Conservation (phyloP, 371 early-diverging fungal genomes). For the Mycotypha africana region DNA sequence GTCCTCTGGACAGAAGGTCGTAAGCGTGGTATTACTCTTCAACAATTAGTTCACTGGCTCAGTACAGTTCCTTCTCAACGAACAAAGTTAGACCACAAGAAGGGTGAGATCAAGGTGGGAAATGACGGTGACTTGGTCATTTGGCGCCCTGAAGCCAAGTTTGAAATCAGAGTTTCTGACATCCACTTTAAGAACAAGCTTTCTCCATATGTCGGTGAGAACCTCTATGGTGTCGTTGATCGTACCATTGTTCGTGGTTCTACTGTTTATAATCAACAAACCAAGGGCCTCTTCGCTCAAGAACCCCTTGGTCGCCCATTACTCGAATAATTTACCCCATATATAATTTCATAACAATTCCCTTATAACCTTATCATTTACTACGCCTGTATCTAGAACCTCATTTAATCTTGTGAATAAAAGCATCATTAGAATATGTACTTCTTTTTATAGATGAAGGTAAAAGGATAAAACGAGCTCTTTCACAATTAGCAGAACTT, state of each 20-base stretch:
- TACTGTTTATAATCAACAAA: conserved; percentile 43
- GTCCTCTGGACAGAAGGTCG: conserved; percentile 79
- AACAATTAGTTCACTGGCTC: conserved; percentile 62
- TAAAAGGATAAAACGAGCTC: no score
- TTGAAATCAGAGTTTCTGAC: conserved; percentile 45
- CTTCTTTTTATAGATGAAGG: no score
- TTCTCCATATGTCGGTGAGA: conserved; percentile 67
- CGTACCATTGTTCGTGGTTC: conserved; percentile 73
- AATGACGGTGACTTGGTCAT: conserved; percentile 74
- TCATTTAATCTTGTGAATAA: no score
- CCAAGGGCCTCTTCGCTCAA: conserved; percentile 3
- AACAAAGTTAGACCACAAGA: conserved; percentile 54
- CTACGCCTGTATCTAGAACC: no score
- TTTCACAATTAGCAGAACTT: no score
- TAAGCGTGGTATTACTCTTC: conserved; percentile 55
- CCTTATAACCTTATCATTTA: no score
- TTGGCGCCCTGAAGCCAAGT: conserved; percentile 68
- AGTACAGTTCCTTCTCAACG: conserved; percentile 62
- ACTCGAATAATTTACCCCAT: conserved; percentile 3
- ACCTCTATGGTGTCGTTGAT: conserved; percentile 60
- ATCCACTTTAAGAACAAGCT: conserved; percentile 80
- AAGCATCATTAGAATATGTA: no score
- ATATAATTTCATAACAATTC: no score
- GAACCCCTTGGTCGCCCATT: conserved; percentile 9
- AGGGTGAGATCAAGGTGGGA: conserved; percentile 65